Evolutionary conservation across 2,329 filamentous ascomycete genomes (phyloP), one percentile per base, ranked within the genome.

Genomic region (Aspergillus fumigatus): DNA sequence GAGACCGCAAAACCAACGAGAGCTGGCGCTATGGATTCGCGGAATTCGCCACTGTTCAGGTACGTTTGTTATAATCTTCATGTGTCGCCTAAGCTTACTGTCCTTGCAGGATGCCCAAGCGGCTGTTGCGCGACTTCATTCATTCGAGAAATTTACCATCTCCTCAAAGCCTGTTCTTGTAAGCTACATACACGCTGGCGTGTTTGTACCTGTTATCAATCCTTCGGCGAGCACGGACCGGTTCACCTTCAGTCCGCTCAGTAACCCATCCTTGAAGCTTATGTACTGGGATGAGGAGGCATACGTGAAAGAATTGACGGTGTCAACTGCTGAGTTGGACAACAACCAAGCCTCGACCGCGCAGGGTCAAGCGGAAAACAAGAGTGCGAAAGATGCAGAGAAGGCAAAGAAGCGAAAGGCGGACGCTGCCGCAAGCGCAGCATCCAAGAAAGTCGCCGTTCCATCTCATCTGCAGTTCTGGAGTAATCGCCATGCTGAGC

Each of bases 11-110:
- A 58, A 88, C 81, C 3, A 83, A 90, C 54, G 86, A 89, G 58
- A 90, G 87, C 52, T 89, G 89, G 80, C 84, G 87, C 62, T 95
- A 90, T 65, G 90, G 90, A 0, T 95, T 95, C 72, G 90, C 87
- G 1, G 90, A 95, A 71, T 95, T 92, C 69, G 87, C 84, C 65
- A 88, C 84, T 0, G 78, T 90, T 19, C 85, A 88, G 63, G 79
- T 78, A 72, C 48, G 58, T 52, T 35, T 25, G 8, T 49, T 52
- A 2, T 26, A 19, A 26, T 41, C 23, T 3, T 21, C 10, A 19
- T 2, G 25, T 41, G 5, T 45, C 5, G 2, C n/a, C 27, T 25
- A 40, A 19, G 3, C 35, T 48, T 38, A 58, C 67, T 40, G 61
- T 27, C 35, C 3, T 49, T 9, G 3, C 48, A 79, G 69, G 89